These are phyloP conservation scores for Neonectria magnoliae DNA, from an alignment of 2,329 filamentous ascomycete genomes.

Conservation along the genomic window DNA sequence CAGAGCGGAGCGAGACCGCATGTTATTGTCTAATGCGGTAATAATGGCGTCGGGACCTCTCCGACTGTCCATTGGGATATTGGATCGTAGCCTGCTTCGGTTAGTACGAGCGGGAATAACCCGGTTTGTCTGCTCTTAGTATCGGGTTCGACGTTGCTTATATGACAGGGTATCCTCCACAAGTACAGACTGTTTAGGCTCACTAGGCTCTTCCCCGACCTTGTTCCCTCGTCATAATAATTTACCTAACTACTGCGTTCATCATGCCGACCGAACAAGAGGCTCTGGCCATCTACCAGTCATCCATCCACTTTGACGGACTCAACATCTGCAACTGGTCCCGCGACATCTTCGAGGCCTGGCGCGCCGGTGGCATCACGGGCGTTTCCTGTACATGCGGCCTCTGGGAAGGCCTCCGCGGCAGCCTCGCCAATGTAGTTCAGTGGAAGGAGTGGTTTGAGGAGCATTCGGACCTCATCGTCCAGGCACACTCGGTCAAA, in stretches of 20 bases:
- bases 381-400: conserved; percentile 54
- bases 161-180: neutral
- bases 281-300: conserved; percentile 49
- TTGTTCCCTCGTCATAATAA: neutral
- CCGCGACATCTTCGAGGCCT: conserved; percentile 52
- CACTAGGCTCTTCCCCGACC: neutral
- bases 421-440: conserved; percentile 51
- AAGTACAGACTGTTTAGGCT: neutral
- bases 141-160: neutral
- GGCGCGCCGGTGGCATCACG: conserved; percentile 51
- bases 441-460: conserved; percentile 57
- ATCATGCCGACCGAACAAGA: conserved; percentile 50
- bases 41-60: neutral
- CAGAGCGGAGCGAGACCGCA: neutral
- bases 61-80: neutral
- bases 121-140: neutral
- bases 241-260: neutral
- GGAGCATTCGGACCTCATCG: conserved; percentile 51
- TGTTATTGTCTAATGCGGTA: neutral
- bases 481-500: conserved; percentile 49
- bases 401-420: conserved; percentile 52
- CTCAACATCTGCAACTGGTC: conserved; percentile 54
- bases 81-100: neutral
- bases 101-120: conserved; percentile 4
- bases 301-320: conserved; percentile 52